A percentile compares a stretch with the other conserved stretches of the same genome.
Conservation (phyloP, 2,329 filamentous ascomycete species). For the Hymenoscyphus repandus region DNA sequence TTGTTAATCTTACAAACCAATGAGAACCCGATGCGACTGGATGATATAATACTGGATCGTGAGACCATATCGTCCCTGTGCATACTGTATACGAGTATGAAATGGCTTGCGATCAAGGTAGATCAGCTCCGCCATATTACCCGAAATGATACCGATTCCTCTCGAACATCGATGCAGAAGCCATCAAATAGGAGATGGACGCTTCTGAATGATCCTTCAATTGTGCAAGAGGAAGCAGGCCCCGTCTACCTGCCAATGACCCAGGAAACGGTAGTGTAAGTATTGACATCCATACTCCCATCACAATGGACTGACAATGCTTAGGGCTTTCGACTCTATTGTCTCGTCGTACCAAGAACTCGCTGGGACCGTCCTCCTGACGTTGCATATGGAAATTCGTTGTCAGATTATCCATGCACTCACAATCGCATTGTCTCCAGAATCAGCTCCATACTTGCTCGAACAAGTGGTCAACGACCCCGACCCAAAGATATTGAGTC, state of each 20-base stretch:
- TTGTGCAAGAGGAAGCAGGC: conserved; percentile 53
- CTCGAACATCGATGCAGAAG: conserved; percentile 35
- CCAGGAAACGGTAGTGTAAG: conserved; percentile 73
- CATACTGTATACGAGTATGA: conserved; percentile 93
- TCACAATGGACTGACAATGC: conserved; percentile 7
- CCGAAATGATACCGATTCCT: conserved; percentile 62
- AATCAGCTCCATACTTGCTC: conserved; percentile 55
- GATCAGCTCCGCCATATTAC: conserved; percentile 79
- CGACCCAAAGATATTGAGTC: conserved; percentile 71
- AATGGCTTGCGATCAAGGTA: conserved; percentile 87
- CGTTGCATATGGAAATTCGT: conserved; percentile 82
- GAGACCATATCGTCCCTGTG: conserved; percentile 83
- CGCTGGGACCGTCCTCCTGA: conserved; percentile 72
- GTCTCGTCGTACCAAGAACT: conserved; percentile 78
- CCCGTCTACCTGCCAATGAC: conserved; percentile 85
- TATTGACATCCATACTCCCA: conserved; percentile 14
- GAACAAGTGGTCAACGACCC: conserved; percentile 72
- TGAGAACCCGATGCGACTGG: conserved; percentile 60
- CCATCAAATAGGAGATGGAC: conserved; percentile 70
- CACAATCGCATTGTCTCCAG: conserved; percentile 54
- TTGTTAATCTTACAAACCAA: conserved; percentile 52
- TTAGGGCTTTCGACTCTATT: conserved; percentile 78
- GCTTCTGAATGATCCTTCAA: conserved; percentile 60
- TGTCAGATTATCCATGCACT: conserved; percentile 82
- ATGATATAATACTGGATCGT: conserved; percentile 83